A percentile compares a stretch with the other conserved stretches of the same genome.
These are phyloP conservation scores for Excoecaria agallocha DNA, from an alignment of 345 rosid genomes.

Conservation along the genomic window DNA sequence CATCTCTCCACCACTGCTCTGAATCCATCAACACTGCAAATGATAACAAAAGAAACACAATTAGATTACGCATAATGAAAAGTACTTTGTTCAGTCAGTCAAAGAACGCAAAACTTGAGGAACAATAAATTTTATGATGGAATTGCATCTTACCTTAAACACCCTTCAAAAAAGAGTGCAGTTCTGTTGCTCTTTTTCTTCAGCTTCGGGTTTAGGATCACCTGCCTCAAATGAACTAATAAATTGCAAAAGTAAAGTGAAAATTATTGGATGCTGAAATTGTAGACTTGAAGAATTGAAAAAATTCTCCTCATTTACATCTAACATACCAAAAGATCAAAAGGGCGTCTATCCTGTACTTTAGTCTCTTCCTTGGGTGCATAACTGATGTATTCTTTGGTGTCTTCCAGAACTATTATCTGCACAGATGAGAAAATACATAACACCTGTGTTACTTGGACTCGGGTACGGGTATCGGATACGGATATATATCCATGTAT, in stretches of 20 bases:
- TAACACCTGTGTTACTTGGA: too few species aligned
- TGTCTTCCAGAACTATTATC: slow-evolving; percentile 92
- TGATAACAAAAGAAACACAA: neutral
- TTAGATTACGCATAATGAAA: neutral
- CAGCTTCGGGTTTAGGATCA: slow-evolving; percentile 79
- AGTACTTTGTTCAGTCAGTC: neutral
- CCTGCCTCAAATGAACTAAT: slow-evolving; percentile 52
- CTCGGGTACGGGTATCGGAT: too few species aligned
- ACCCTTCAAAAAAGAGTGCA: slow-evolving; percentile 82
- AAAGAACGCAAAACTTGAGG: neutral
- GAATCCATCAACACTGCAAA: slow-evolving; percentile 71
- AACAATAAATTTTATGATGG: neutral
- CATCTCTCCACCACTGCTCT: slow-evolving; percentile 79
- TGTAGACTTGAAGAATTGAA: neutral
- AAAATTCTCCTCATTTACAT: neutral
- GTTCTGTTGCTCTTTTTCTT: slow-evolving; percentile 55
- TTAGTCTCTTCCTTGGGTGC: slow-evolving; percentile 65
- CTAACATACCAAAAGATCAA: slow-evolving; percentile 74
- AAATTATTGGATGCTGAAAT: slow-evolving; percentile 15
- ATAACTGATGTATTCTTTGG: slow-evolving; percentile 71
- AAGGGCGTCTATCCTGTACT: slow-evolving; percentile 70
- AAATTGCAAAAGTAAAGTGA: slow-evolving; percentile 21
- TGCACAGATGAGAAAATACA: slow-evolving; percentile 23
- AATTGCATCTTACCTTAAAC: slow-evolving; percentile 52
- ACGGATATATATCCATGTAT: too few species aligned